Conservation (phyloP, 2,329 filamentous ascomycete species). For the Lasiodiplodia sp. region DNA sequence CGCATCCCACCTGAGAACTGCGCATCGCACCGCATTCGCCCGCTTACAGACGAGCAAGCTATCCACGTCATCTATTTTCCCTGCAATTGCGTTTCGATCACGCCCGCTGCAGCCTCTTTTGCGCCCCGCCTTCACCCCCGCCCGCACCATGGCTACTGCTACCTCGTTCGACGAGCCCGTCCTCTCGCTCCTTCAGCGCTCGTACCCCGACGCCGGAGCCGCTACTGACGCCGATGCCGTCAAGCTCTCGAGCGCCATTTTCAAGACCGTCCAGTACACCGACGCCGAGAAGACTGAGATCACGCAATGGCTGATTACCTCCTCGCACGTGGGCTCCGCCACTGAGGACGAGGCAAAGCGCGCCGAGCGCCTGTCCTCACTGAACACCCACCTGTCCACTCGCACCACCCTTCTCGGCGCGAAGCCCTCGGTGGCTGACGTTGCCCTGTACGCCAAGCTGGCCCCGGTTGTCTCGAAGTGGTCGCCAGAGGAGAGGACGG, state of each 20-base stretch:
- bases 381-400: conserved; percentile 87
- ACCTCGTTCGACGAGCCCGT: conserved; percentile 45
- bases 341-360: conserved; percentile 65
- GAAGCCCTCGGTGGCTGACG: conserved; percentile 88
- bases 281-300: conserved; percentile 85
- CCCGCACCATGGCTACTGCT: conserved; percentile 42
- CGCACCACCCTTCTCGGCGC: conserved; percentile 87
- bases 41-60: conserved; percentile 1
- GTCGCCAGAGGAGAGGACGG: conserved; percentile 86
- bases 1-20: conserved; percentile 13
- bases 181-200: conserved; percentile 44
- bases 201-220: conserved; percentile 48
- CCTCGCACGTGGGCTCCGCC: conserved; percentile 70
- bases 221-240: conserved; percentile 46
- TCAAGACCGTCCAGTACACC: conserved; percentile 74
- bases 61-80: conserved; percentile 5
- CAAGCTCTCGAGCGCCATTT: conserved; percentile 66
- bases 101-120: conserved; percentile 43
- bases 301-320: conserved; percentile 84
- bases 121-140: conserved; percentile 38
- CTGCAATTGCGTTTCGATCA: conserved; percentile 35
- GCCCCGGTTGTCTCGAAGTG: conserved; percentile 79
- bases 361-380: conserved; percentile 73
- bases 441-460: conserved; percentile 81
- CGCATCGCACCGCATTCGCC: conserved; percentile 9